Conservation (phyloP, 495 filamentous ascomycete genomes). For the Aeminium ludgeri region DNA sequence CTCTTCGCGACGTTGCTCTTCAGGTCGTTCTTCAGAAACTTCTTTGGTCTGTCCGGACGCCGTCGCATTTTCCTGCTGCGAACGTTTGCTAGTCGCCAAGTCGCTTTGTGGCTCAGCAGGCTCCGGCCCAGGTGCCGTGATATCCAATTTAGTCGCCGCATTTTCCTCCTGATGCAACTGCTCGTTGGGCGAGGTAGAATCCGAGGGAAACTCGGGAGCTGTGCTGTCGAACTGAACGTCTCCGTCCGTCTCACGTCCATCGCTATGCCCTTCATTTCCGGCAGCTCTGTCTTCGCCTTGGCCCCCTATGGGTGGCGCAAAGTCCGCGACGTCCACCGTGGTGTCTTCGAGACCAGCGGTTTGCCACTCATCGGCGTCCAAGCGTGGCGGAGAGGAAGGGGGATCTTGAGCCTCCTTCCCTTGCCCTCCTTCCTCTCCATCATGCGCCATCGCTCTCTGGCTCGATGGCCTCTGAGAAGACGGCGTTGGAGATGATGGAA, state of each 20-base stretch:
- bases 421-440: slow-evolving; percentile 1
- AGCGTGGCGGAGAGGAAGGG: slow-evolving; percentile 7
- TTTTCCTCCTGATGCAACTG: slow-evolving; percentile 10
- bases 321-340: neutral
- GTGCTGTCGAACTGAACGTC: too few relatives aligned
- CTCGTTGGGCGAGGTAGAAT: slow-evolving; percentile 3
- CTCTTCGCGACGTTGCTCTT: too few relatives aligned
- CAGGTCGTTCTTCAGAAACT: too few relatives aligned
- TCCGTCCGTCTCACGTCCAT: too few relatives aligned
- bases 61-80: too few relatives aligned
- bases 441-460: neutral
- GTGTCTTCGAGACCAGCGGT: neutral
- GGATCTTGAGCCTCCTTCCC: slow-evolving; percentile 1
- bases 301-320: too few relatives aligned
- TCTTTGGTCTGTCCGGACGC: too few relatives aligned
- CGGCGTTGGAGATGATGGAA: slow-evolving; percentile 74
- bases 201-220: slow-evolving; percentile 9
- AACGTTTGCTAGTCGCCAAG: too few relatives aligned
- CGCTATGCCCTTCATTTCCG: too few relatives aligned
- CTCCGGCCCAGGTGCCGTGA: too few relatives aligned
- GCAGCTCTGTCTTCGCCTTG: too few relatives aligned
- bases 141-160: neutral
- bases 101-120: too few relatives aligned
- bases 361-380: neutral
- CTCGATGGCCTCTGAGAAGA: slow-evolving; percentile 8